Evolutionary conservation across 306 rosid genomes (phyloP).

Genomic region (Carpinus fangiana): DNA sequence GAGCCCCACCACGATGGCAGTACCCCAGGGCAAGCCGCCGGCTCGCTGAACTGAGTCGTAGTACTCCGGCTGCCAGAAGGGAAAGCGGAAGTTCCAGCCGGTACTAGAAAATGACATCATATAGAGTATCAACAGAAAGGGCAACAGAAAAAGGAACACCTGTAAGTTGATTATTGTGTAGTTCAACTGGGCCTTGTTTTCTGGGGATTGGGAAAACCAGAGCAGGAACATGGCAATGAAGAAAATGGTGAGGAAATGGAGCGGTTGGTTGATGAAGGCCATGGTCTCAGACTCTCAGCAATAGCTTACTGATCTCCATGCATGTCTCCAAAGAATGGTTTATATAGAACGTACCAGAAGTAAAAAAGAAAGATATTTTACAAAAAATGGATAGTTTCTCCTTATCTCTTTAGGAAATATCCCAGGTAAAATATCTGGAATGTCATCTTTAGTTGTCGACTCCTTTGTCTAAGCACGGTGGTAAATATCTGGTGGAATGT

Average conservation of each 20-base stretch:
- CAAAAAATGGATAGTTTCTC: too few species aligned
- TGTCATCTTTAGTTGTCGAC: too few species aligned
- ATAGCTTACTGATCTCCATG: constrained; percentile 36
- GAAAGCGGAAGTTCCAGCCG: constrained; percentile 32
- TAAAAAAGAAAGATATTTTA: not conserved
- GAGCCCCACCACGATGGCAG: constrained; percentile 38
- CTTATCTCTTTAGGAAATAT: too few species aligned
- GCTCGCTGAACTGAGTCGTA: constrained; percentile 13
- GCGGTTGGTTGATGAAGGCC: not conserved
- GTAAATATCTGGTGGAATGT: too few species aligned
- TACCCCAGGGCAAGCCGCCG: constrained; percentile 48
- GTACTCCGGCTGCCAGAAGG: constrained; percentile 13
- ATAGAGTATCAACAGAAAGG: constrained; percentile 48
- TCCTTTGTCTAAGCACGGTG: too few species aligned
- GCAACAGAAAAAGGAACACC: constrained; percentile 49
- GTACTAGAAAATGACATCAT: constrained; percentile 48
- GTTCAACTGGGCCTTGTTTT: constrained; percentile 45
- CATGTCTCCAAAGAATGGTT: not conserved
- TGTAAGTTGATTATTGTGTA: constrained; percentile 44
- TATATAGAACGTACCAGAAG: constrained; percentile 20
- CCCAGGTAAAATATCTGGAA: too few species aligned
- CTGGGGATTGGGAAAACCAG: constrained; percentile 54
- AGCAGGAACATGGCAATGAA: constrained; percentile 60
- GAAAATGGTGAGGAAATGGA: constrained; percentile 43
- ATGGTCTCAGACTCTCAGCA: constrained; percentile 19